A percentile compares a stretch with the other conserved stretches of the same genome.
Conservation (phyloP, 1,284 basidiomycete species). For the Boletus sp. region DNA sequence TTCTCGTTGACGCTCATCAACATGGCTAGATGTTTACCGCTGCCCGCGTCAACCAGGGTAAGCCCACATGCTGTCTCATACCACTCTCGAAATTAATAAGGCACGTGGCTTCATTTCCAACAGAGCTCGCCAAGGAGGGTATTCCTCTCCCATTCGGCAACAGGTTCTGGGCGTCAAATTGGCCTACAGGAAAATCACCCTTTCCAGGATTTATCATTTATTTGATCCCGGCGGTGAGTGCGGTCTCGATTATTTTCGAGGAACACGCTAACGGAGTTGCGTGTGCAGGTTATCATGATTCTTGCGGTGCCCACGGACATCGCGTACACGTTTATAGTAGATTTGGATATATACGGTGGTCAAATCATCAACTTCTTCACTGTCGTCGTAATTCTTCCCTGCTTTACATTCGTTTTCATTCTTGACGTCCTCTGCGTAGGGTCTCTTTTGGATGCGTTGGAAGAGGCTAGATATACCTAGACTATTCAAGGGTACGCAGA, state of each 20-base stretch:
- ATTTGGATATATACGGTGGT: not conserved
- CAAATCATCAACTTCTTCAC: not conserved
- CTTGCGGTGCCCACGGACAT: not conserved
- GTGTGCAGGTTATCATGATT: not conserved
- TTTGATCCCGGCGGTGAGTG: slow-evolving; percentile 30
- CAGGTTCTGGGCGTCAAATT: slow-evolving; percentile 39
- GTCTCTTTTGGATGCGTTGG: slow-evolving; percentile 58
- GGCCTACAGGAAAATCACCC: slow-evolving; percentile 38
- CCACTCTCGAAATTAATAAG: not conserved
- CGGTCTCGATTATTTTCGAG: too few species aligned
- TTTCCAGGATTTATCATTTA: slow-evolving; percentile 39
- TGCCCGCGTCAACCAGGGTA: slow-evolving; percentile 47
- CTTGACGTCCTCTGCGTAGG: slow-evolving; percentile 32
- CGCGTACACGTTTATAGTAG: not conserved
- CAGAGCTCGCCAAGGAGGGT: slow-evolving; percentile 42
- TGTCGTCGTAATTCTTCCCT: not conserved
- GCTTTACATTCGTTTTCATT: too few species aligned
- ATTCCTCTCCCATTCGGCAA: slow-evolving; percentile 40
- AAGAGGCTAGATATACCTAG: slow-evolving; percentile 44
- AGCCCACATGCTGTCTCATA: not conserved
- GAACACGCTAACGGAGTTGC: not conserved
- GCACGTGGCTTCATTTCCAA: slow-evolving; percentile 1
- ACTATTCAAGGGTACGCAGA: slow-evolving; percentile 52
- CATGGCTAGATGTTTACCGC: slow-evolving; percentile 42
- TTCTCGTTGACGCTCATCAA: not conserved